Evolutionary conservation across 306 rosid species (phyloP).

Genomic region (Adenanthera pavonina): DNA sequence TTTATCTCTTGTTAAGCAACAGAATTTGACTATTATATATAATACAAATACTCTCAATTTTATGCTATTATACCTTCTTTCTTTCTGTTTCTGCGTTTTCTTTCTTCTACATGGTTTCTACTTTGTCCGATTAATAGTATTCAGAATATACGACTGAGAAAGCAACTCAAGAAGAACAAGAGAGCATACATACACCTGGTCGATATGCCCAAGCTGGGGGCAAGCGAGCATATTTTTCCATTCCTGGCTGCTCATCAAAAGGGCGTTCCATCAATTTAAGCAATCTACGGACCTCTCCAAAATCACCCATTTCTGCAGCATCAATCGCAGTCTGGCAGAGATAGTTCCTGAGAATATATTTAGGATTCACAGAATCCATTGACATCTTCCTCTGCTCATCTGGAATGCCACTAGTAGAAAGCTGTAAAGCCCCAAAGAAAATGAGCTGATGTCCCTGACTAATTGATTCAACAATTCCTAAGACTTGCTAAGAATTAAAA

Average conservation of each 20-base stretch:
- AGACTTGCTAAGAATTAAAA: background rate
- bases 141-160: conserved; percentile 16
- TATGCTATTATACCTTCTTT: background rate
- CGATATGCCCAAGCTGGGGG: conserved; percentile 99
- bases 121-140: conserved; percentile 28
- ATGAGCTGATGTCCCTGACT: conserved; percentile 18
- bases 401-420: conserved; percentile 71
- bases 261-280: conserved; percentile 90
- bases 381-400: conserved; percentile 82
- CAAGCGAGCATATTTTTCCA: conserved; percentile 97
- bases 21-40: conserved; percentile 40
- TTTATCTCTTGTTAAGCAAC: conserved; percentile 20
- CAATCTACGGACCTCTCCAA: conserved; percentile 75
- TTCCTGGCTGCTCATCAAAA: conserved; percentile 94
- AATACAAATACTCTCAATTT: conserved; percentile 40
- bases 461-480: conserved; percentile 7
- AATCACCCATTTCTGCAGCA: conserved; percentile 95
- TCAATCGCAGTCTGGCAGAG: conserved; percentile 97
- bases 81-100: background rate
- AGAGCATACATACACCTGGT: conserved; percentile 98
- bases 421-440: conserved; percentile 59
- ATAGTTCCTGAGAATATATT: conserved; percentile 87
- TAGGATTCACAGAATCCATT: conserved; percentile 89
- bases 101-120: conserved; percentile 4
- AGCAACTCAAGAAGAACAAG: conserved; percentile 86